Base-by-base conservation (phyloP, 768 basidiomycete genomes). In the Macrolepiota fuliginosa region DNA sequence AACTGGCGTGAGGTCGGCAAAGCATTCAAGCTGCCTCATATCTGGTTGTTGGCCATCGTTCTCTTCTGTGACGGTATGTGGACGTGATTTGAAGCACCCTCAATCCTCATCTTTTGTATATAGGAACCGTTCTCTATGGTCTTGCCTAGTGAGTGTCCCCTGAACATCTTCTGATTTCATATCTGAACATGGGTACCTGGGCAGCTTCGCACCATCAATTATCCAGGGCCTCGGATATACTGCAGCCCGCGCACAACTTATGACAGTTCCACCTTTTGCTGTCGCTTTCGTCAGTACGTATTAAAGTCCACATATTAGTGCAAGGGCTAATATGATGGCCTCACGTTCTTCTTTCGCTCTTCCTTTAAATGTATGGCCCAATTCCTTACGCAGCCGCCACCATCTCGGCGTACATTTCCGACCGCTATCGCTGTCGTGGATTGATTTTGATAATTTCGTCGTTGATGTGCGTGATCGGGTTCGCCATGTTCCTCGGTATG, bases 171-270 rank as follows among this genome's bases (percentile, higher is more conserved):
- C 27, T 19, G 32, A 51, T 39, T 45, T 54, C 32, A 22, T 45
- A 19, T 24, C 25, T 15, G 54, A 17, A 57, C 36, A 7, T 37
- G 57, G 24, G 58, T 42, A 29, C 58, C 46, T 50, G 4, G 63
- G 56, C 51, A 85, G 90, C 65, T 92, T 93, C 72, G 76, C 84
- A 7, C 91, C 91, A 5, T 86, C 87, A 3, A 90, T 93, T 71
- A 83, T 92, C 5, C 76, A 82, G 32, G 76, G 77, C 17, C 78
- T 89, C 2, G 87, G 87, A 19, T 88, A 81, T 69, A 78, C 77
- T 1, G 77, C 80, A 0, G 75, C 81, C 35, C 70, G 74, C 24
- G 82, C 84, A 11, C 87, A 89, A 66, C 75, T 90, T 1, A 83
- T 86, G 79, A 86, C 82, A 13, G 88, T 89, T 1, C 79, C 80